Evolutionary conservation across 1,139 yeast species (phyloP), one percentile per base, ranked within the genome.

Genomic region (Taphrina flavorubra): DNA sequence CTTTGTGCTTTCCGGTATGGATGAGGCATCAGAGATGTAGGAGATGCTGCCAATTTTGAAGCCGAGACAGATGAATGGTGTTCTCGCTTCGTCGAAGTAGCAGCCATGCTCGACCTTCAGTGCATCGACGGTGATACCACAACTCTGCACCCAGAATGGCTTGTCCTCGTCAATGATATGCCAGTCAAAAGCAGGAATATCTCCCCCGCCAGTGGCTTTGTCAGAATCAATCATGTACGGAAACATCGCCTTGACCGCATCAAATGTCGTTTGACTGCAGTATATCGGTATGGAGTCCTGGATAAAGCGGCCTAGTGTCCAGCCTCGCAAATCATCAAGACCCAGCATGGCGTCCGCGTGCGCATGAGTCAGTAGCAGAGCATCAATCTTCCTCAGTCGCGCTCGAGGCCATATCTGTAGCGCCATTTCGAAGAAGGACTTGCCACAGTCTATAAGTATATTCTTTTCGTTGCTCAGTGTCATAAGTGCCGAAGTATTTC

Each of bases 201-300:
- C 71, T 11, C 71, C 71, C 6, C 71, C 71, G 6, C 71, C 71
- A 10, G 71, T 70, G 7, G 72, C 71, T 37, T 51, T 53, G 25
- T 56, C 47, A 10, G 55, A 40, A 16, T 64, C 62, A 11, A 69
- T 70, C 65, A 68, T 65, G 61, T 68, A 70, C 20, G 71, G 71
- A 56, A 64, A 64, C 63, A 62, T 56, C 14, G 44, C 51, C 37
- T 61, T 57, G 51, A 70, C 63, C 8, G 68, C 47, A 18, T 63
- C 49, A 34, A 44, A 64, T n/a, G 71, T 69, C 40, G 53, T 65
- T 34, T 46, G 55, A 25, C 66, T 49, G 34, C 65, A 44, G 20
- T 70, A 70, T 14, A 70, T 57, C 31, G 59, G 61, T 13, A 70
- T 58, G 20, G 68, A 57, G 39, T 46, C 55, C 18, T 70, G 71